Percentiles rank a stretch among this genome's conserved stretches.
These are phyloP conservation scores for Benincasa hispida DNA, from an alignment of 306 rosid genomes.

Conservation along the genomic window DNA sequence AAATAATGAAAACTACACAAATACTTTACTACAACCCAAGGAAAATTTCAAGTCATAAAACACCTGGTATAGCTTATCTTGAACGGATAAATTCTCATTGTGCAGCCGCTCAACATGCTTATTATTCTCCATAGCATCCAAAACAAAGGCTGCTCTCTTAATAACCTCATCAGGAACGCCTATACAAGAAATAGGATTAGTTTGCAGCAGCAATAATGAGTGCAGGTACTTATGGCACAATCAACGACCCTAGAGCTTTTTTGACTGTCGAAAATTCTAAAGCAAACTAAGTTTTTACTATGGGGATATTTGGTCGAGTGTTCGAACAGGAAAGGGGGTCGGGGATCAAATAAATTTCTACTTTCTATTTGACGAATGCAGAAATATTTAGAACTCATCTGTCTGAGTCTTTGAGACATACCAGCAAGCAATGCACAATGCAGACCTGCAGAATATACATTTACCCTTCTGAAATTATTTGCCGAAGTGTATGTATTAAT, in stretches of 20 bases:
- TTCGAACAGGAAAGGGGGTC: background rate
- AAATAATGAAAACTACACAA: background rate
- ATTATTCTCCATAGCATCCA: conserved; percentile 50
- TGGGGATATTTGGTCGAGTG: background rate
- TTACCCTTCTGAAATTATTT: conserved; percentile 15
- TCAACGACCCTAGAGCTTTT: background rate
- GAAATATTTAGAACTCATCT: background rate
- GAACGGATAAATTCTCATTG: conserved; percentile 46
- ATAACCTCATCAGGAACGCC: conserved; percentile 76
- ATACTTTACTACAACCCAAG: background rate
- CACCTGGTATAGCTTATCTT: conserved; percentile 62
- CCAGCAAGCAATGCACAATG: conserved; percentile 94
- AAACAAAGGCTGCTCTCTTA: conserved; percentile 61
- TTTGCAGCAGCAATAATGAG: background rate
- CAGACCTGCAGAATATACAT: conserved; percentile 47
- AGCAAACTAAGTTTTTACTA: background rate
- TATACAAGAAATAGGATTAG: conserved; percentile 8
- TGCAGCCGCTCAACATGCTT: conserved; percentile 40
- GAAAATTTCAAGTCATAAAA: conserved; percentile 9
- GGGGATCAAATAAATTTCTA: background rate
- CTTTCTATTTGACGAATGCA: background rate
- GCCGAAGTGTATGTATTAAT: background rate
- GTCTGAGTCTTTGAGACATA: conserved; percentile 11
- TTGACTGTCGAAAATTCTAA: background rate
- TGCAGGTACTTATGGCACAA: background rate